phyloP scores from a whole-genome alignment of 2,329 filamentous ascomycete species.

The Calonectria montana region DNA sequence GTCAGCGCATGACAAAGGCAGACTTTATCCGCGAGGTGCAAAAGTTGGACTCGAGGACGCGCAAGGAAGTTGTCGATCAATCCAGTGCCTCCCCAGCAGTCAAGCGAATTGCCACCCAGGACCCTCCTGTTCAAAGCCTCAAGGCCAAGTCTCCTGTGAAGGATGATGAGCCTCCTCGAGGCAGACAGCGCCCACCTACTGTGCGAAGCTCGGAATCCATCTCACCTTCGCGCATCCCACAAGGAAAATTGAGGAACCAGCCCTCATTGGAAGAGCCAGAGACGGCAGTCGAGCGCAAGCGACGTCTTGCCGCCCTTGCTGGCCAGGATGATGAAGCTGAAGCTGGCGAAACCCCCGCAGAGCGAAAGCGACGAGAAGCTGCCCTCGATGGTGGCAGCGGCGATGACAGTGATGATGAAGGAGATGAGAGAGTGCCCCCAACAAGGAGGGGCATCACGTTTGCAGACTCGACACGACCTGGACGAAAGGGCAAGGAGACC shows the following conservation, averaged over 20 bases:
- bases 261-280: slow-evolving; percentile 58
- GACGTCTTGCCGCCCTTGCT: slow-evolving; percentile 68
- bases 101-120: slow-evolving; percentile 62
- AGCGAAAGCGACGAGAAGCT: slow-evolving; percentile 78
- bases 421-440: slow-evolving; percentile 64
- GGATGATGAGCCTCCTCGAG: slow-evolving; percentile 26
- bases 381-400: slow-evolving; percentile 68
- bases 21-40: slow-evolving; percentile 83
- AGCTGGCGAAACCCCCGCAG: slow-evolving; percentile 77
- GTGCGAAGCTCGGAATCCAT: slow-evolving; percentile 29
- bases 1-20: slow-evolving; percentile 80
- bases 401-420: slow-evolving; percentile 63
- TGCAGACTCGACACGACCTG: slow-evolving; percentile 57
- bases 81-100: slow-evolving; percentile 60
- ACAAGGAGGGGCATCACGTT: slow-evolving; percentile 70
- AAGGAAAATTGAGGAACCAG: slow-evolving; percentile 19
- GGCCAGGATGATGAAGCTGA: slow-evolving; percentile 53
- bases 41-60: slow-evolving; percentile 75
- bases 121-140: slow-evolving; percentile 38
- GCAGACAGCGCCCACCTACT: slow-evolving; percentile 13
- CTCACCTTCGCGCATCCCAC: slow-evolving; percentile 28
- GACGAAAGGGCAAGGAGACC: slow-evolving; percentile 25
- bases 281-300: slow-evolving; percentile 76
- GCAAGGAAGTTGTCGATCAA: slow-evolving; percentile 64
- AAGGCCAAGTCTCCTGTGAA: slow-evolving; percentile 30